These are phyloP conservation scores for Gloeophyllum trabeum DNA, from an alignment of 768 basidiomycete species.

Conservation along the genomic window DNA sequence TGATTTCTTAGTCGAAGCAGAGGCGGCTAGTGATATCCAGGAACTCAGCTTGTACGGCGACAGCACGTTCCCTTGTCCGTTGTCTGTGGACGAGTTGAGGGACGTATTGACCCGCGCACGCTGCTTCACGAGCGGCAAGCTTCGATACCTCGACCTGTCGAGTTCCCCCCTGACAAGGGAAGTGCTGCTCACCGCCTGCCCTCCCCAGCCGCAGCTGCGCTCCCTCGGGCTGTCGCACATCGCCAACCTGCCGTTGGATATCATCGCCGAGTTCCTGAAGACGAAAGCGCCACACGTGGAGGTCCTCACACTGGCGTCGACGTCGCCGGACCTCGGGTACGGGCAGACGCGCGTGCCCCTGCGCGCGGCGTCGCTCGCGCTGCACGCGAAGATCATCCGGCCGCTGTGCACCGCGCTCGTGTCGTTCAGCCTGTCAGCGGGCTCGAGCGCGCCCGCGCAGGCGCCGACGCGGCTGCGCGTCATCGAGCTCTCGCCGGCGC, in stretches of 20 bases:
- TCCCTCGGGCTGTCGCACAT: constrained; percentile 89
- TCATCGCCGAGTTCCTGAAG: constrained; percentile 57
- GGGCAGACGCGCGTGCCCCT: constrained; percentile 30
- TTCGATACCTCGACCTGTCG: constrained; percentile 87
- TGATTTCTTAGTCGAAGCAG: constrained; percentile 58
- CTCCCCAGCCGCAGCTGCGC: constrained; percentile 62
- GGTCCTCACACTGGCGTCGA: constrained; percentile 70
- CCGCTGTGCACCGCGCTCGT: constrained; percentile 70
- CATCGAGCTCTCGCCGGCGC: constrained; percentile 68
- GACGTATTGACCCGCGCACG: constrained; percentile 66
- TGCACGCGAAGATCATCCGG: constrained; percentile 70
- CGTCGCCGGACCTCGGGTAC: constrained; percentile 66
- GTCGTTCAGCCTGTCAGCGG: constrained; percentile 48
- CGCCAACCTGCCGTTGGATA: constrained; percentile 50
- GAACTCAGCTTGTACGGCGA: constrained; percentile 91
- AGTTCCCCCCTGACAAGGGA: constrained; percentile 61
- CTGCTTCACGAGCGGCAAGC: constrained; percentile 61
- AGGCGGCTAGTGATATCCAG: constrained; percentile 44
- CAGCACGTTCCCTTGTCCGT: constrained; percentile 65
- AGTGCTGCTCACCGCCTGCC: constrained; percentile 36
- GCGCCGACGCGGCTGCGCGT: constrained; percentile 73
- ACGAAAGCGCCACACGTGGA: constrained; percentile 69
- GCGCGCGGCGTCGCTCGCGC: constrained; percentile 60
- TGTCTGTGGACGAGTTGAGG: constrained; percentile 52
- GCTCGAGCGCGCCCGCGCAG: constrained; percentile 19